Conservation (phyloP, 129 eudicot genomes). For the Lonicera japonica region DNA sequence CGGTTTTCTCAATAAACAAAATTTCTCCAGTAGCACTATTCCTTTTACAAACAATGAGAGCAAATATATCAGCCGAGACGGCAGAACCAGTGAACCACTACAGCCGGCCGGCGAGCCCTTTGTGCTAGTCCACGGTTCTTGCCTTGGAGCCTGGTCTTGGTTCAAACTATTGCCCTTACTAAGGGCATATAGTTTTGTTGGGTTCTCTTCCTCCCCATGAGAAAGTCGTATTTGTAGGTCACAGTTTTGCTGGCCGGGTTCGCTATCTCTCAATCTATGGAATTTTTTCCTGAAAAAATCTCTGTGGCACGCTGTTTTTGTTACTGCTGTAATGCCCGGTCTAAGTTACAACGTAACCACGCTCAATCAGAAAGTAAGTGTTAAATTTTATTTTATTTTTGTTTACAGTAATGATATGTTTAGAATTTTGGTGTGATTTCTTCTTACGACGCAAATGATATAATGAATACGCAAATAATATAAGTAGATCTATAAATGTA, state of each 20-base stretch:
- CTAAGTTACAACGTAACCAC: conserved; percentile 12
- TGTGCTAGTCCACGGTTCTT: conserved; percentile 34
- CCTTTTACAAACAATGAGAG: neutral
- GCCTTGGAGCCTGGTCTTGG: conserved; percentile 42
- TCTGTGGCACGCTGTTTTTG: conserved; percentile 16
- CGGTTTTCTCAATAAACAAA: too few species aligned
- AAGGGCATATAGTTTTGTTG: conserved; percentile 27
- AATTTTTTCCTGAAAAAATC: conserved; percentile 18
- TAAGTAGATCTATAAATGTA: too few species aligned
- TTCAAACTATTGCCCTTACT: conserved; percentile 24
- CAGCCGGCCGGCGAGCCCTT: conserved; percentile 13
- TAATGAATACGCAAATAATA: too few species aligned
- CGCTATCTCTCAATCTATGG: conserved; percentile 28
- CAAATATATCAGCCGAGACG: neutral
- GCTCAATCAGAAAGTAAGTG: conserved; percentile 12
- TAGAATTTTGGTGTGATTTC: too few species aligned
- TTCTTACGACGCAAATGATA: too few species aligned
- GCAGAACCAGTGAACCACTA: too few species aligned
- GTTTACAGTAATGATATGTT: too few species aligned
- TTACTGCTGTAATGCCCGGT: conserved; percentile 23
- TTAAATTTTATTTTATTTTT: too few species aligned
- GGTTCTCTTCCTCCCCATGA: conserved; percentile 17
- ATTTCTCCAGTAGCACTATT: neutral
- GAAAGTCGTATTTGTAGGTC: conserved; percentile 30
- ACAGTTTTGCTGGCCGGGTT: conserved; percentile 19